Percentiles rank a stretch among this genome's conserved stretches.
Evolutionary conservation across 1,284 basidiomycete species (phyloP).

Genomic region (Puccinia novopanici): DNA sequence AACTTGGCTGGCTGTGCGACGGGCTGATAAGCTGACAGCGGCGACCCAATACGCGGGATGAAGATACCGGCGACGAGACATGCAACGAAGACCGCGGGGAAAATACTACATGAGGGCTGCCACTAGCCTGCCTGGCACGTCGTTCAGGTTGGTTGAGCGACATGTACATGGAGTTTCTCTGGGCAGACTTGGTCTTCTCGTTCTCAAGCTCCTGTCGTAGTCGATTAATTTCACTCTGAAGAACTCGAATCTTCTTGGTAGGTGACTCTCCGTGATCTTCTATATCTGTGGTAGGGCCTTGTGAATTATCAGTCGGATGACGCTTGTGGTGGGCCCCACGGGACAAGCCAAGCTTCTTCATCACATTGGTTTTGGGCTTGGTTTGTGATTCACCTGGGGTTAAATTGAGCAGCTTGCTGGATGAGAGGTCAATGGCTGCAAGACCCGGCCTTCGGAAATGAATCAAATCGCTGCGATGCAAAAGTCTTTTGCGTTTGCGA

Average conservation of each 20-base stretch:
- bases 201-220: slow-evolving; percentile 39
- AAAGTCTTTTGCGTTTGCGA: slow-evolving; percentile 37
- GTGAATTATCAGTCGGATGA: not conserved
- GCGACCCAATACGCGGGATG: not conserved
- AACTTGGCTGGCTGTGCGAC: not conserved
- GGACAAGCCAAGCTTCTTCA: slow-evolving; percentile 41
- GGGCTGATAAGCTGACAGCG: not conserved
- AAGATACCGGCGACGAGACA: slow-evolving; percentile 23
- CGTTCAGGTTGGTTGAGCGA: slow-evolving; percentile 18
- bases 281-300: not conserved
- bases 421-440: slow-evolving; percentile 18
- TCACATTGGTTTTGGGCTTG: slow-evolving; percentile 39
- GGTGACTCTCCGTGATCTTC: slow-evolving; percentile 26
- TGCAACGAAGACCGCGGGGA: slow-evolving; percentile 25
- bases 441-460: slow-evolving; percentile 19
- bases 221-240: slow-evolving; percentile 34
- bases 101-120: slow-evolving; percentile 25
- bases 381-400: slow-evolving; percentile 17
- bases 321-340: slow-evolving; percentile 8
- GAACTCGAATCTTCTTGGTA: slow-evolving; percentile 45
- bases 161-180: slow-evolving; percentile 2
- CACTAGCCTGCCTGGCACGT: not conserved
- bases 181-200: slow-evolving; percentile 31
- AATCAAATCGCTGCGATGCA: slow-evolving; percentile 21
- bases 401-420: not conserved